Conservation (phyloP, 2,329 filamentous ascomycete species). For the Colletotrichum paranaense region DNA sequence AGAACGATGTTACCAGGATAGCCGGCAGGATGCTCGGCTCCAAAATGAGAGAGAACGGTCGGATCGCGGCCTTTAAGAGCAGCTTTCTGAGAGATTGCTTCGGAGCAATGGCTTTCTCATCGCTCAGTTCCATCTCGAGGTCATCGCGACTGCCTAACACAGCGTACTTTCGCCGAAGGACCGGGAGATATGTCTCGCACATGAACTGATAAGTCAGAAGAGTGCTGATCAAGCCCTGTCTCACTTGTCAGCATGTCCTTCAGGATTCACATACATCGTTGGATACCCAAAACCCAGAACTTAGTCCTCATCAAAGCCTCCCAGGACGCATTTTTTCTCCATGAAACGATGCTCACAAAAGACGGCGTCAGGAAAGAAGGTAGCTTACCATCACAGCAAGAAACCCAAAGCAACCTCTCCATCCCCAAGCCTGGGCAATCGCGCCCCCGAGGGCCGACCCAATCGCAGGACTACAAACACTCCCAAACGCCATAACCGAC, state of each 20-base stretch:
- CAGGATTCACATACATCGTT: too few species aligned
- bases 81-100: not conserved
- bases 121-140: not conserved
- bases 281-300: not conserved
- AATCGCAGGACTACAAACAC: constrained; percentile 21
- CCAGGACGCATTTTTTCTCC: not conserved
- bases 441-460: constrained; percentile 12
- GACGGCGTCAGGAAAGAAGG: not conserved
- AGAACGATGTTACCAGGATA: constrained; percentile 20
- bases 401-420: constrained; percentile 19
- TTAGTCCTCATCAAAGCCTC: not conserved
- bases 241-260: not conserved
- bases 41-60: not conserved
- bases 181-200: constrained; percentile 24
- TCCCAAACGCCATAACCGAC: constrained; percentile 21
- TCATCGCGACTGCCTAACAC: not conserved
- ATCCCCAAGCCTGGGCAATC: constrained; percentile 14
- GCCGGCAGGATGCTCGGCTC: constrained; percentile 14
- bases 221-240: constrained; percentile 13
- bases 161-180: constrained; percentile 6
- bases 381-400: constrained; percentile 15
- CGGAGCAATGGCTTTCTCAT: not conserved
- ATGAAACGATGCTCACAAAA: not conserved
- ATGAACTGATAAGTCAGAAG: constrained; percentile 13
- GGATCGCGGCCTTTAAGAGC: constrained; percentile 14